phyloP scores from a whole-genome alignment of 2,329 filamentous ascomycete species.

The Hymenoscyphus fraxineus region DNA sequence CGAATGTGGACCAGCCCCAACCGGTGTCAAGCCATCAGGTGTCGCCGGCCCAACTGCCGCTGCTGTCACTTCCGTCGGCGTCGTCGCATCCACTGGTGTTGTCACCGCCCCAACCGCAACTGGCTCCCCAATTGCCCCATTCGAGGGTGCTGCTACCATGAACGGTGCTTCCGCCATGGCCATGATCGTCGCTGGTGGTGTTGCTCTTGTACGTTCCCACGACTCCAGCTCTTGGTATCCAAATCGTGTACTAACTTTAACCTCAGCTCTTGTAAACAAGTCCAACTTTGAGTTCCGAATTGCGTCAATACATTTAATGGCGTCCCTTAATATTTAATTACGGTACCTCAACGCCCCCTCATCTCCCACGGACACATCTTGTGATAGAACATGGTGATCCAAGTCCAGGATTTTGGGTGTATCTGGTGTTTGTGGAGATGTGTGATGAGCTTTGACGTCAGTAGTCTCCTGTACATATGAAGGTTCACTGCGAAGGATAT shows the following conservation, averaged over 20 bases:
- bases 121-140: constrained; percentile 29
- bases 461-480: constrained; percentile 28
- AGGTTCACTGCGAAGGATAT: constrained; percentile 10
- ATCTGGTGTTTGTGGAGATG: constrained; percentile 22
- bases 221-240: not conserved
- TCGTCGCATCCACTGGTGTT: constrained; percentile 26
- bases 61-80: constrained; percentile 11
- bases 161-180: constrained; percentile 32
- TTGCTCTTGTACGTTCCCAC: constrained; percentile 32
- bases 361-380: constrained; percentile 22
- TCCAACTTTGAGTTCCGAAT: constrained; percentile 21
- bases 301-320: constrained; percentile 23
- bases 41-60: not conserved
- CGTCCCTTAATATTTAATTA: constrained; percentile 26
- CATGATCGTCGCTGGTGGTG: constrained; percentile 34
- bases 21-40: constrained; percentile 5
- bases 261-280: constrained; percentile 31
- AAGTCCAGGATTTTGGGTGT: constrained; percentile 18
- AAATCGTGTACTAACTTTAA: constrained; percentile 17
- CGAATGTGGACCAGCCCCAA: constrained; percentile 21
- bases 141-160: constrained; percentile 30
- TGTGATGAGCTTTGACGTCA: constrained; percentile 28
- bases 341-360: constrained; percentile 25
- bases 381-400: constrained; percentile 22
- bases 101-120: constrained; percentile 22